Conservation (phyloP, 2,329 filamentous ascomycete genomes). For the Talaromyces sp. region DNA sequence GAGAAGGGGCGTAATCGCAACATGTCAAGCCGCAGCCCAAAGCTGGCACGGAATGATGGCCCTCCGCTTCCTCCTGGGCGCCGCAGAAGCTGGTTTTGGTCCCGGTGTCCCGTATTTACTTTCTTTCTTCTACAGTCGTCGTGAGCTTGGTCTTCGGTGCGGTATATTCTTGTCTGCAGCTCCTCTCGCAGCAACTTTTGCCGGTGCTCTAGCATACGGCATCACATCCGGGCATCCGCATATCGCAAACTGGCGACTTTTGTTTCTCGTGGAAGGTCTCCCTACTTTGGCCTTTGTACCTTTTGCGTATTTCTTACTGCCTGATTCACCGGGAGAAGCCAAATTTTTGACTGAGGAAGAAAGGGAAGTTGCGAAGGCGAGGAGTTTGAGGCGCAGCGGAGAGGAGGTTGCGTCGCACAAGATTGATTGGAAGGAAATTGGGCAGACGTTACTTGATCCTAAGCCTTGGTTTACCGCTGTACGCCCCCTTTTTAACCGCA, state of each 20-base stretch:
- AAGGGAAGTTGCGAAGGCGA: constrained; percentile 53
- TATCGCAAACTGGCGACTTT: constrained; percentile 61
- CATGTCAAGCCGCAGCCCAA: constrained; percentile 44
- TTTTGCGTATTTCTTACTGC: constrained; percentile 54
- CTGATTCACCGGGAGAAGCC: constrained; percentile 52
- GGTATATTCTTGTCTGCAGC: constrained; percentile 56
- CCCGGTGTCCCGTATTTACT: constrained; percentile 50
- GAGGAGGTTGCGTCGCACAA: constrained; percentile 39
- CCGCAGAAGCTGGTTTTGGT: constrained; percentile 46
- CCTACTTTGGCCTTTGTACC: constrained; percentile 56
- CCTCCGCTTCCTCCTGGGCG: constrained; percentile 48
- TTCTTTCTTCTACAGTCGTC: constrained; percentile 58
- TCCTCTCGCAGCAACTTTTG: constrained; percentile 75
- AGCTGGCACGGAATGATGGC: constrained; percentile 50
- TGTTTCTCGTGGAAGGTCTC: constrained; percentile 64
- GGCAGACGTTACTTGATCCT: constrained; percentile 42
- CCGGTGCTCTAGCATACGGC: constrained; percentile 63
- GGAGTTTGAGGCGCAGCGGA: constrained; percentile 54
- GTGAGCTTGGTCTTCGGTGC: constrained; percentile 55
- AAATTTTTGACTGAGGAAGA: constrained; percentile 57
- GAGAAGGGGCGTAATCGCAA: constrained; percentile 47
- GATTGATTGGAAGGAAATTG: constrained; percentile 48
- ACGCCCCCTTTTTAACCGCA: constrained; percentile 19
- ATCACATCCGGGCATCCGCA: constrained; percentile 59
- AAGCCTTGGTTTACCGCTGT: constrained; percentile 50